Evolutionary conservation across 768 basidiomycete genomes (phyloP).

Genomic region (Suillus plorans): DNA sequence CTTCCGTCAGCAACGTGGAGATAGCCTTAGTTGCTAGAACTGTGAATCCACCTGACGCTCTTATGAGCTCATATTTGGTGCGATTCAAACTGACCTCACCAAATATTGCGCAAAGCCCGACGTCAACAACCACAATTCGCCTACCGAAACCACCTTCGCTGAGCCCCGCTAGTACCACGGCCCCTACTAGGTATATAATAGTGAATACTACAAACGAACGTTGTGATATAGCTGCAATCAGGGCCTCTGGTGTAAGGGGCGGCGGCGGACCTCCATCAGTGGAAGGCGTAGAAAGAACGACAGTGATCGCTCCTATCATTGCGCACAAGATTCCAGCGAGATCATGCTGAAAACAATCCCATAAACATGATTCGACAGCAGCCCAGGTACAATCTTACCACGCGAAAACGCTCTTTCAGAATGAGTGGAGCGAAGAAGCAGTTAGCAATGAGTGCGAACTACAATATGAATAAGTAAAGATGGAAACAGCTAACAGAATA

Average conservation of each 20-base stretch:
- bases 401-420: slow-evolving; percentile 79
- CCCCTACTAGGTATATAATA: slow-evolving; percentile 55
- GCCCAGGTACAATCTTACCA: slow-evolving; percentile 40
- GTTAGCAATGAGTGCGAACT: slow-evolving; percentile 94
- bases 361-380: slow-evolving; percentile 11
- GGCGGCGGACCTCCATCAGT: slow-evolving; percentile 55
- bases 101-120: slow-evolving; percentile 85
- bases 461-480: not conserved
- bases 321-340: slow-evolving; percentile 78
- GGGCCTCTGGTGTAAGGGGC: slow-evolving; percentile 60
- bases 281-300: slow-evolving; percentile 80
- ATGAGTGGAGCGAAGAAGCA: slow-evolving; percentile 91
- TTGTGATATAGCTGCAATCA: slow-evolving; percentile 69
- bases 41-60: slow-evolving; percentile 77
- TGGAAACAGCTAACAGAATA: not conserved
- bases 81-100: slow-evolving; percentile 40
- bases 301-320: slow-evolving; percentile 85
- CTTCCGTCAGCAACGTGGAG: slow-evolving; percentile 78
- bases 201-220: slow-evolving; percentile 77
- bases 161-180: slow-evolving; percentile 59
- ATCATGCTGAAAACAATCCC: slow-evolving; percentile 52
- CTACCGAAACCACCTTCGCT: slow-evolving; percentile 65
- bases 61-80: slow-evolving; percentile 4
- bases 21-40: slow-evolving; percentile 92
- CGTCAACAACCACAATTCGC: slow-evolving; percentile 77